Evolutionary conservation across 2,329 filamentous ascomycete species (phyloP).

Genomic region (Didymella glomerata): DNA sequence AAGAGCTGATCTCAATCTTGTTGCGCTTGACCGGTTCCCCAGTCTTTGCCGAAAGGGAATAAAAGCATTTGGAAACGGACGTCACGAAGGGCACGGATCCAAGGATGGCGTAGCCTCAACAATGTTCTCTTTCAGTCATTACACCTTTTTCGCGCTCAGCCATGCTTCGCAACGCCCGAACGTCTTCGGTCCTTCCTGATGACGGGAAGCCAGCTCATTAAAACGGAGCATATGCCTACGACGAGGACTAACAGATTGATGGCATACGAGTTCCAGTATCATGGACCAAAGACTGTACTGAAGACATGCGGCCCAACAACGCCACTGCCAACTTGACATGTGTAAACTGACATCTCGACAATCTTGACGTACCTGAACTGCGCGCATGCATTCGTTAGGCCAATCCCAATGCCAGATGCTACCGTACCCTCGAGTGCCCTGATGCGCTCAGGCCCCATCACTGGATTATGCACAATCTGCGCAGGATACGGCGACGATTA

Average conservation of each 20-base stretch:
- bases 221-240: conserved; percentile 28
- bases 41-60: neutral
- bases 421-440: conserved; percentile 31
- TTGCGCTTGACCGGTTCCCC: neutral
- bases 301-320: conserved; percentile 33
- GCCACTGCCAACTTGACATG: conserved; percentile 18
- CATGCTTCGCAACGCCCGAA: conserved; percentile 4
- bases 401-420: conserved; percentile 32
- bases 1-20: conserved; percentile 12
- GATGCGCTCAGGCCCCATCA: conserved; percentile 33
- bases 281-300: conserved; percentile 32
- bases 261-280: conserved; percentile 30
- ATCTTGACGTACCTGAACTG: conserved; percentile 26
- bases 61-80: neutral
- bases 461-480: conserved; percentile 32
- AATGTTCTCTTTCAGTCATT: neutral
- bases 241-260: conserved; percentile 32
- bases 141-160: neutral
- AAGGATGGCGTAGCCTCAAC: neutral
- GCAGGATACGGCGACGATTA: conserved; percentile 29
- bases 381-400: conserved; percentile 32
- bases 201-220: conserved; percentile 27
- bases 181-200: conserved; percentile 22
- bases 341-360: neutral
- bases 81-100: conserved; percentile 1